These are phyloP conservation scores for Diplocarpon rosae DNA, from an alignment of 2,329 filamentous ascomycete genomes.

Conservation along the genomic window DNA sequence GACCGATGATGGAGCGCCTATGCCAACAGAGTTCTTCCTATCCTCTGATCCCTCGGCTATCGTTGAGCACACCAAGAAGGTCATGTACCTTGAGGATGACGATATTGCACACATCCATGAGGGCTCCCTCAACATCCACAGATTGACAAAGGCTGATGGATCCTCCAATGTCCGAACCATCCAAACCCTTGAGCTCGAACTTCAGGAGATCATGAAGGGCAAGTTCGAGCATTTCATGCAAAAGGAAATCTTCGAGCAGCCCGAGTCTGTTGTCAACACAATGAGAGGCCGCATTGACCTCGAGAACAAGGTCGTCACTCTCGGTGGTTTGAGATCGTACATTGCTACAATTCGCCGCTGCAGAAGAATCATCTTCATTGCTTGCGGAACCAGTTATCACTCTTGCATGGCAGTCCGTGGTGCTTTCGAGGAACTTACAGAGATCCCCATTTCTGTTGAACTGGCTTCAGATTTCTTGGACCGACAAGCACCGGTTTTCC, in stretches of 20 bases:
- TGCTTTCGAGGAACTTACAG: slow-evolving; percentile 93
- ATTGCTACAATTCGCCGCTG: slow-evolving; percentile 94
- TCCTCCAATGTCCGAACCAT: slow-evolving; percentile 95
- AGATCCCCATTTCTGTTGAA: slow-evolving; percentile 96
- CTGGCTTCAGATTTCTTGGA: slow-evolving; percentile 97
- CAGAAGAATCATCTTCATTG: slow-evolving; percentile 96
- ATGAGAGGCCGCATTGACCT: slow-evolving; percentile 97
- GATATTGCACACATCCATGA: slow-evolving; percentile 99
- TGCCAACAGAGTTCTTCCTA: slow-evolving; percentile 98
- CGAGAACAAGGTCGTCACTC: slow-evolving; percentile 86
- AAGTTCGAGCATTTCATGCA: slow-evolving; percentile 99
- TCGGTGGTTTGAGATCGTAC: slow-evolving; percentile 92
- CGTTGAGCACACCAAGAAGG: slow-evolving; percentile 99
- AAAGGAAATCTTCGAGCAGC: slow-evolving; percentile 99
- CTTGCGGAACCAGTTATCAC: slow-evolving; percentile 96
- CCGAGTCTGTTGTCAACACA: slow-evolving; percentile 97
- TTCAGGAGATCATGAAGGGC: slow-evolving; percentile 99
- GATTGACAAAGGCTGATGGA: slow-evolving; percentile 91
- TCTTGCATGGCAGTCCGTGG: slow-evolving; percentile 99
- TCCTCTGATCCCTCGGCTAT: slow-evolving; percentile 98
- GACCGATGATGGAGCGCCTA: slow-evolving; percentile 94
- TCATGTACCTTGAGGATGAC: slow-evolving; percentile 98
- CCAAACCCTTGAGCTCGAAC: slow-evolving; percentile 95
- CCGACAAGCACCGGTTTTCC: slow-evolving; percentile 92
- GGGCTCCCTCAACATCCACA: slow-evolving; percentile 97